Percentiles rank a stretch among this genome's conserved stretches.
phyloP scores from a whole-genome alignment of 768 basidiomycete genomes.

The Leccinum pellstonianum region DNA sequence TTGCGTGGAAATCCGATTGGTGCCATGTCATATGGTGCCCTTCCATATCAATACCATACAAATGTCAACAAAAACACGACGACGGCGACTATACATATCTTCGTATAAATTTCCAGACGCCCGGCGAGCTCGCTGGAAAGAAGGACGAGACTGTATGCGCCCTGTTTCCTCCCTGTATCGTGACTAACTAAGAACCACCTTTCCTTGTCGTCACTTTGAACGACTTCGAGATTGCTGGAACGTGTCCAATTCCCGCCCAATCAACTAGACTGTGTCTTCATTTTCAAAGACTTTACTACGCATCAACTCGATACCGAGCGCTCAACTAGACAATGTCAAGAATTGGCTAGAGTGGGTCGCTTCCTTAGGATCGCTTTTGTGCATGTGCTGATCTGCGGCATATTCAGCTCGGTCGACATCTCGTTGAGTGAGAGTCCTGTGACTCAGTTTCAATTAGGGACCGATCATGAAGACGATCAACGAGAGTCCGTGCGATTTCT shows the following conservation, averaged over 20 bases:
- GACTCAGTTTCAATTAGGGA: constrained; percentile 92
- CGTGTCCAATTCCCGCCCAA: constrained; percentile 94
- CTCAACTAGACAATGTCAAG: constrained; percentile 91
- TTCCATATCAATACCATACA: constrained; percentile 98
- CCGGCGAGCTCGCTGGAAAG: constrained; percentile 95
- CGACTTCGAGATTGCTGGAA: constrained; percentile 98
- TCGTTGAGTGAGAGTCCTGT: constrained; percentile 90
- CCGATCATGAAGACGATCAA: constrained; percentile 98
- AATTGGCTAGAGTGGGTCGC: constrained; percentile 93
- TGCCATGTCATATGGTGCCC: constrained; percentile 72
- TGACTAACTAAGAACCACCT: constrained; percentile 62
- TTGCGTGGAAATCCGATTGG: constrained; percentile 77
- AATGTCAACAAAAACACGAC: constrained; percentile 92
- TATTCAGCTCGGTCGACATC: constrained; percentile 87
- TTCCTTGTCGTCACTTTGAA: constrained; percentile 85
- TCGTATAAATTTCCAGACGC: constrained; percentile 72
- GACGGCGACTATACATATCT: constrained; percentile 81
- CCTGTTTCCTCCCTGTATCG: not conserved
- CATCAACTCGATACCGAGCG: constrained; percentile 87
- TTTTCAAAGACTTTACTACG: constrained; percentile 95
- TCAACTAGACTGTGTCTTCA: constrained; percentile 96
- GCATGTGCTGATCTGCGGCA: constrained; percentile 5
- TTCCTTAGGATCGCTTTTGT: not conserved
- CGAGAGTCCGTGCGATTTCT: constrained; percentile 93
- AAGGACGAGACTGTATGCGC: constrained; percentile 89